Base-by-base conservation (phyloP, 2,329 filamentous ascomycete species). In the Epichloe sp. region DNA sequence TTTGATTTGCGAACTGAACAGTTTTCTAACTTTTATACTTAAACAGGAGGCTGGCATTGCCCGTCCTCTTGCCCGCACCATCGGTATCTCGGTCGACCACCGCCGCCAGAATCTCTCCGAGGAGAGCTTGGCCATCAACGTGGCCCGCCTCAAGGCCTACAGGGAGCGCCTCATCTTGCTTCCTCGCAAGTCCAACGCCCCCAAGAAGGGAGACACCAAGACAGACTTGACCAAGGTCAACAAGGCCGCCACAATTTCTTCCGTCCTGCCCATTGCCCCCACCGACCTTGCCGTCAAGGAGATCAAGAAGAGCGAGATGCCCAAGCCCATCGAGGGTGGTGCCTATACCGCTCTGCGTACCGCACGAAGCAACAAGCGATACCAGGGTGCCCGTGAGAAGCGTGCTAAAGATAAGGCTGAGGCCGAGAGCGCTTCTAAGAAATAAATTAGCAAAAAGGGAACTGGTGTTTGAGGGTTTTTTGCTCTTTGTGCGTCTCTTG, bases 81-180 rank as follows among this genome's bases (percentile, higher is more conserved):
- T 98, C 77, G 93, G 93, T 74, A 97, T 98, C 75, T 73, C 88
- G 62, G 91, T 98, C 77, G 93, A 98, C 76, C 79, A 82, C 74
- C 91, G 93, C 78, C 91, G 93, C 74, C 83, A 88, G 78, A 98
- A 97, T 82, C 85, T 95, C 68, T 93, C 85, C 69, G 88, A 94
- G 79, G 93, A 97, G 82, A 86, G 86, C 61, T 85, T 97, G 66
- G 80, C 88, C 72, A 80, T 80, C 80, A 98, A 98, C 77, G 91
- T 98, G 65, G 86, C 86, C 73, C 93, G 93, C 70, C 88, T 98
- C 70, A 90, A 96, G 83, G 88, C 88, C 71, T 98, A 95, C 89
- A 87, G 86, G 79, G 82, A 85, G 70, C 88, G 89, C 69, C 79
- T 98, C 68, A 95, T 98, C 72, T 82, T 98, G 71, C 96, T 98